Evolutionary conservation across 768 basidiomycete species (phyloP).

Genomic region (Macrolepiota fuliginosa): DNA sequence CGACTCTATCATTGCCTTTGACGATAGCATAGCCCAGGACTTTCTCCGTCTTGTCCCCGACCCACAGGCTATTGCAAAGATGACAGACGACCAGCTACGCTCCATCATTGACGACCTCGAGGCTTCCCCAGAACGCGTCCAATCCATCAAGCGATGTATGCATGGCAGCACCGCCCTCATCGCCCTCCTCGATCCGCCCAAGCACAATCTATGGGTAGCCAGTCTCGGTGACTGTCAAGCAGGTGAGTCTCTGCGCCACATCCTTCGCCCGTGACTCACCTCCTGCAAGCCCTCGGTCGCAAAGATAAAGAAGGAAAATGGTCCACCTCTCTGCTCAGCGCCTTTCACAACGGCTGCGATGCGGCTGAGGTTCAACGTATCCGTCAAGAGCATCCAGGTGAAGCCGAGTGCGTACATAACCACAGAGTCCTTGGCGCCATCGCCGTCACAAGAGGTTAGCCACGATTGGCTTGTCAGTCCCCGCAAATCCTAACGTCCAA

Average conservation of each 20-base stretch:
- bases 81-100: slow-evolving; percentile 39
- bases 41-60: slow-evolving; percentile 43
- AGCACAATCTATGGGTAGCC: slow-evolving; percentile 50
- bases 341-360: slow-evolving; percentile 50
- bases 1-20: slow-evolving; percentile 34
- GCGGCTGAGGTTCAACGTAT: slow-evolving; percentile 38
- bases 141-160: slow-evolving; percentile 40
- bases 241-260: slow-evolving; percentile 24
- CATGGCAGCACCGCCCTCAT: slow-evolving; percentile 50
- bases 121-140: slow-evolving; percentile 24
- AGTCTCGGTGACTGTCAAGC: slow-evolving; percentile 58
- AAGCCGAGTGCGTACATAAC: slow-evolving; percentile 38
- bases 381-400: slow-evolving; percentile 44
- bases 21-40: slow-evolving; percentile 33
- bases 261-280: background rate
- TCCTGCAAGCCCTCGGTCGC: slow-evolving; percentile 38
- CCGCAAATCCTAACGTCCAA: background rate
- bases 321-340: slow-evolving; percentile 38
- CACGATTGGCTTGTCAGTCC: background rate
- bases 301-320: slow-evolving; percentile 32
- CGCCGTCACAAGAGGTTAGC: slow-evolving; percentile 53
- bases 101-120: slow-evolving; percentile 38
- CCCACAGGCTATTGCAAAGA: slow-evolving; percentile 23
- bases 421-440: slow-evolving; percentile 52
- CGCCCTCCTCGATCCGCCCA: slow-evolving; percentile 40